Percentiles rank a stretch among this genome's conserved stretches.
Evolutionary conservation across 2,329 filamentous ascomycete species (phyloP).

Genomic region (Elsinoe australis): DNA sequence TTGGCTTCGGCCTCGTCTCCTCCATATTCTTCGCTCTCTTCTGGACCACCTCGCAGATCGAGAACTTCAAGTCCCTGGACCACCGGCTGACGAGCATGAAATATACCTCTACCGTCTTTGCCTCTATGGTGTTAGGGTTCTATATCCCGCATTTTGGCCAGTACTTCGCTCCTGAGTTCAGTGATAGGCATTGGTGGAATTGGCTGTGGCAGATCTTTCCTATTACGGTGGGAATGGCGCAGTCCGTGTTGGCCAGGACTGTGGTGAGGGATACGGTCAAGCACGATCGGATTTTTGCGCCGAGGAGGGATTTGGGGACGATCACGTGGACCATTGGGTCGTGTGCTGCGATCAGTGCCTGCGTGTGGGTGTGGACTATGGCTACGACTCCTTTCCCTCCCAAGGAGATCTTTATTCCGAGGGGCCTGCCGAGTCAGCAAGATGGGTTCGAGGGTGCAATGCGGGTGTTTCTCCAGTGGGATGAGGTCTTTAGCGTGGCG

Average conservation of each 20-base stretch:
- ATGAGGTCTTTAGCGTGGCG: conserved; percentile 5
- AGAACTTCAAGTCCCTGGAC: conserved; percentile 30
- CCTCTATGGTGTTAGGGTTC: conserved; percentile 25
- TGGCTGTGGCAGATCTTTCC: conserved; percentile 18
- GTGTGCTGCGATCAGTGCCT: conserved; percentile 14
- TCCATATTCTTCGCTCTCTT: conserved; percentile 35
- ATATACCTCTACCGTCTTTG: conserved; percentile 28
- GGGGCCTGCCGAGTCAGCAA: neutral
- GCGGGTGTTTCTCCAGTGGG: conserved; percentile 10
- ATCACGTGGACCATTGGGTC: conserved; percentile 19
- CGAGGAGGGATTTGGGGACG: conserved; percentile 19
- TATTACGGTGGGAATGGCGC: conserved; percentile 19
- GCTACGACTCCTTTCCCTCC: neutral
- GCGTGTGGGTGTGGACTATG: conserved; percentile 17
- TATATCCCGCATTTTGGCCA: conserved; percentile 22
- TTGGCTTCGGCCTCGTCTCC: conserved; percentile 29
- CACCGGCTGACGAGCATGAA: conserved; percentile 28
- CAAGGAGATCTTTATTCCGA: conserved; percentile 12
- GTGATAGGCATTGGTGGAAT: conserved; percentile 12
- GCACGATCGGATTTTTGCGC: conserved; percentile 19
- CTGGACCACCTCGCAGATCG: conserved; percentile 31
- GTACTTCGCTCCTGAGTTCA: conserved; percentile 20
- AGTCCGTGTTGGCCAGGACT: conserved; percentile 22
- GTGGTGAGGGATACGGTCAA: conserved; percentile 23
- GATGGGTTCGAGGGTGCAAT: neutral